Base-by-base conservation (phyloP, 208 protist genomes). In the Crithidia expoeki region DNA sequence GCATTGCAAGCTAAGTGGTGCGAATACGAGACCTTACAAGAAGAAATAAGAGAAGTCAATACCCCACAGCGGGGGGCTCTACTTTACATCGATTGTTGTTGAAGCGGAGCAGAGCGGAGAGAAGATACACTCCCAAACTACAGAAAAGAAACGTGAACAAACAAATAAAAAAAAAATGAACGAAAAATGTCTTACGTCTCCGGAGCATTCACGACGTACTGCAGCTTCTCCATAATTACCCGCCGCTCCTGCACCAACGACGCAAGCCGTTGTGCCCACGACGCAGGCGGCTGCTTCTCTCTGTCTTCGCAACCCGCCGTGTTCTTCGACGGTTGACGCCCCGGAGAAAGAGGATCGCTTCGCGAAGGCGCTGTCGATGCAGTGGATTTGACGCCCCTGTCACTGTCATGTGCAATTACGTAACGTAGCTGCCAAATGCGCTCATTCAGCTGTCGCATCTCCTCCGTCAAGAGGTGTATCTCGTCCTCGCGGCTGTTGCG, bases 391-490 rank as follows among this genome's bases (percentile, higher is more conserved):
- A 16, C n/a, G 27, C 19, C 36, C 1, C 36, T 16, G 21, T 19
- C 3, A 9, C 64, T 46, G 50, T 34, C 42, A 11, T 32, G 32
- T 23, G 23, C 52, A 23, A 33, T 34, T 2, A 89, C 30, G 73
- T 51, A 94, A 50, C 75, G 76, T 40, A 89, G 60, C 67, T 94
- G 89, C 89, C 89, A 92, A 56, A 94, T 92, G 44, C 79, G 80
- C 78, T 94, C 86, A 51, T 94, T 94, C 40, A 94, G 75, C 47
- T 68, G 44, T 14, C 86, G 70, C 68, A 94, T 53, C 53, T 90
- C 80, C 64, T 94, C 89, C 23, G 89, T 94, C 27, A 94, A 68
- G 19, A 77, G 23, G 63, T 92, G 77, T 16, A 94, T 90, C 57
- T 92, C 86, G 52, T 90, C 86, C 61, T 94, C 89, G 16, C 74